Percentiles rank a stretch among this genome's conserved stretches.
Conservation (phyloP, 2,329 filamentous ascomycete species). For the Fusarium austroafricanum region DNA sequence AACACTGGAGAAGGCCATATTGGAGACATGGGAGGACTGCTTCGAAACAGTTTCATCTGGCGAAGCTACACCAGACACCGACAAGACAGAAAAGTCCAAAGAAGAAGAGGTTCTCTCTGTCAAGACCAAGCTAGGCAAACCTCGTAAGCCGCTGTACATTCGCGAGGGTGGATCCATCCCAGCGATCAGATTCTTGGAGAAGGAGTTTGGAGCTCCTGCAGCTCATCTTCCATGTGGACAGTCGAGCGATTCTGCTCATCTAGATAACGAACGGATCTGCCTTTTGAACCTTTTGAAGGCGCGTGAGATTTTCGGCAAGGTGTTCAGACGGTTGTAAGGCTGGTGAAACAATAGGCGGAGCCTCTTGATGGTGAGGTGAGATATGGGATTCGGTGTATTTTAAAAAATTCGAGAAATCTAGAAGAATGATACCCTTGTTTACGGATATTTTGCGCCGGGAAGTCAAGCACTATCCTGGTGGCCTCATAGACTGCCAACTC, state of each 20-base stretch:
- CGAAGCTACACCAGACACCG: constrained; percentile 14
- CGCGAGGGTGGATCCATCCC: constrained; percentile 96
- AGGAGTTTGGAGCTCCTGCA: constrained; percentile 90
- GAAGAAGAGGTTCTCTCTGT: constrained; percentile 34
- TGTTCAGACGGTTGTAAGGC: constrained; percentile 75
- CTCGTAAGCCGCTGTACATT: constrained; percentile 85
- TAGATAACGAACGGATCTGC: constrained; percentile 94
- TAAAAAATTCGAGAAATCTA: constrained; percentile 13
- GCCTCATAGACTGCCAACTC: not conserved
- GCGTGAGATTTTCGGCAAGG: constrained; percentile 87
- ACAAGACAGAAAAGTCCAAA: constrained; percentile 30
- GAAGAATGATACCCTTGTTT: constrained; percentile 36
- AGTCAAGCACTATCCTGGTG: not conserved
- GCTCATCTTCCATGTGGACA: constrained; percentile 95
- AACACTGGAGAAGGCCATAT: constrained; percentile 85
- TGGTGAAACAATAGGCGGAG: not conserved
- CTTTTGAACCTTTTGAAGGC: constrained; percentile 91
- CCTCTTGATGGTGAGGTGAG: not conserved
- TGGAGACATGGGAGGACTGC: constrained; percentile 81
- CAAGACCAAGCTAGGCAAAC: constrained; percentile 44
- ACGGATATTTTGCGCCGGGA: not conserved
- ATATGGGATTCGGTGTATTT: constrained; percentile 7
- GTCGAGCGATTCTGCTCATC: constrained; percentile 91
- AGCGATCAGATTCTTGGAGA: constrained; percentile 92
- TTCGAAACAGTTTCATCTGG: constrained; percentile 48